Base-by-base conservation (phyloP, 2,329 filamentous ascomycete species). In the Aureobasidium sp. region DNA sequence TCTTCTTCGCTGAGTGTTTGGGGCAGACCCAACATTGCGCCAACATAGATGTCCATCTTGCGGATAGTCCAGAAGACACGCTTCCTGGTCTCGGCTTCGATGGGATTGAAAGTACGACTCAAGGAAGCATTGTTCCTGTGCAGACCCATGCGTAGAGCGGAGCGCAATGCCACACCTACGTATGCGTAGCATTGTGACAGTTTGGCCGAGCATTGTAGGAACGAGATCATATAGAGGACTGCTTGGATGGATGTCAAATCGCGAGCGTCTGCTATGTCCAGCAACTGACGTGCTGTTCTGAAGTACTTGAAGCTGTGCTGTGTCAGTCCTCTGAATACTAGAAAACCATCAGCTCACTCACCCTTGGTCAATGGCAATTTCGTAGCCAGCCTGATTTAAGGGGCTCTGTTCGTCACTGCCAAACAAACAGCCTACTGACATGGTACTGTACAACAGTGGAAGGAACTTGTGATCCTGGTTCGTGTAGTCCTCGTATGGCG, bases 211-310 rank as follows among this genome's bases (percentile, higher is more conserved):
- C 76, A 80, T 59, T 81, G 79, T 40, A 81, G 68, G 66, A 81
- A 81, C 39, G 80, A 70, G 56, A 81, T 80, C 79, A 81, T 81
- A 70, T 79, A 81, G 15, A 81, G 70, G 22, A 81, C 75, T 27
- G 79, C 78, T 69, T 81, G 79, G 22, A 81, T 72, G 5, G 78
- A 79, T 5, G 72, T 73, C 58, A 81, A 66, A 65, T 81, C 79
- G 64, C 79, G 71, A 65, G 78, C 81, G 64, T 81, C 79, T n/a
- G 78, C 78, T 60, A 81, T 80, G 56, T 81, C 79, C 68, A 81
- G 72, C 29, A 81, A 68, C 62, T 78, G 76, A 11, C 78, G 75
- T 27, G 78, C 77, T 35, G 75, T 74, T 65, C 73, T 76, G 68
- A 81, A 81, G 64, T 79, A 80, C 48, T 75, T 74, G 67, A 79